A percentile compares a stretch with the other conserved stretches of the same genome.
Conservation (phyloP, 192 early-diverging fungal genomes). For the Rhizophlyctis rosea region DNA sequence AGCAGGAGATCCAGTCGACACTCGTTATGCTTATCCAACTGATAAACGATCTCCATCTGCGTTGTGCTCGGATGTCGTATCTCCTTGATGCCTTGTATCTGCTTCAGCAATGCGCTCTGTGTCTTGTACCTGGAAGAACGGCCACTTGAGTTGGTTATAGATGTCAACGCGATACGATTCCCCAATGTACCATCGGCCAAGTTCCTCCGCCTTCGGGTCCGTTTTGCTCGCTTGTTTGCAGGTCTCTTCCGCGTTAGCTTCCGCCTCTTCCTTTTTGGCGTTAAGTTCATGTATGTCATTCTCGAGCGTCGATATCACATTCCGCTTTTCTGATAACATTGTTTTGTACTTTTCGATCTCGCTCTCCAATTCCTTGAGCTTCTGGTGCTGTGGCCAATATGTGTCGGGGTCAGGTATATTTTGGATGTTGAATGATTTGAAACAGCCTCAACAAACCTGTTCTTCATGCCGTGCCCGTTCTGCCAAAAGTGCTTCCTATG, state of each 20-base stretch:
- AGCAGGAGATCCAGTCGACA: constrained; percentile 14
- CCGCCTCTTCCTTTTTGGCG: no score
- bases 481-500: no score
- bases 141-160: background rate
- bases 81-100: constrained; percentile 11
- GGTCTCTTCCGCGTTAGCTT: constrained; percentile 21
- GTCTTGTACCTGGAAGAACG: constrained; percentile 12
- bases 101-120: constrained; percentile 9
- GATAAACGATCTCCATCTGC: constrained; percentile 26
- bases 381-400: no score
- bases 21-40: constrained; percentile 2
- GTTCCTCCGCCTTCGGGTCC: constrained; percentile 31
- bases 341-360: no score
- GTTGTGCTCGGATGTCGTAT: constrained; percentile 22
- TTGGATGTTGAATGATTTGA: no score
- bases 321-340: no score
- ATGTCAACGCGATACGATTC: background rate
- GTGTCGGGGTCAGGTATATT: no score
- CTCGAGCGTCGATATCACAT: no score
- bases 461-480: no score
- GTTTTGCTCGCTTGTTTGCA: constrained; percentile 9
- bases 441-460: no score
- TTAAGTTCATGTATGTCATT: no score
- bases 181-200: constrained; percentile 18
- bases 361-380: no score